A percentile compares a stretch with the other conserved stretches of the same genome.
phyloP scores from a whole-genome alignment of 2,329 filamentous ascomycete species.

The Emmonsiellopsis sp. region DNA sequence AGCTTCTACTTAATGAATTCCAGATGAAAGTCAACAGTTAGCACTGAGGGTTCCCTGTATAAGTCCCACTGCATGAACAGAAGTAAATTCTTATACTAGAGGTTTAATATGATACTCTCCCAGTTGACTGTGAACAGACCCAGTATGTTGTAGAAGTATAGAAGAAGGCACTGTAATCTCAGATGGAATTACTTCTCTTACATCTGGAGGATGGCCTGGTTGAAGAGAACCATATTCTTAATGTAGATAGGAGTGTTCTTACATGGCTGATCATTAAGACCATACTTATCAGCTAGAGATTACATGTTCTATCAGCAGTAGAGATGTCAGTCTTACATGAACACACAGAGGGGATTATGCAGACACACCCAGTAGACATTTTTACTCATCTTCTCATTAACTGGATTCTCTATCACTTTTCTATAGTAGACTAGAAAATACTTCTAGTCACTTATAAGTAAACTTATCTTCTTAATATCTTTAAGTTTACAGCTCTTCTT shows the following conservation, averaged over 20 bases:
- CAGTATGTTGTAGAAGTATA: too few species aligned
- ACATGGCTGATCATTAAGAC: conserved; percentile 11
- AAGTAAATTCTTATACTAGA: conserved; percentile 17
- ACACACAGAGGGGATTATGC: background rate
- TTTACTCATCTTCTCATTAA: conserved; percentile 13
- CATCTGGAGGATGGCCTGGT: conserved; percentile 17
- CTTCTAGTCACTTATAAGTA: conserved; percentile 16
- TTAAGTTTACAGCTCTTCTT: conserved; percentile 8
- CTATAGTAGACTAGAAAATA: conserved; percentile 16
- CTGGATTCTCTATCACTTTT: conserved; percentile 8
- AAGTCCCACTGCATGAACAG: conserved; percentile 15
- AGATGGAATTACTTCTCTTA: conserved; percentile 16
- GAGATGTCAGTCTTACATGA: conserved; percentile 5
- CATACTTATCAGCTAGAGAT: conserved; percentile 12
- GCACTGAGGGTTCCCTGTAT: conserved; percentile 12
- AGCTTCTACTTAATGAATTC: conserved; percentile 17
- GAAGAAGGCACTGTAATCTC: conserved; percentile 15
- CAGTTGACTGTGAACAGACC: conserved; percentile 15
- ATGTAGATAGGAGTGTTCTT: conserved; percentile 16
- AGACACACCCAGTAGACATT: conserved; percentile 11
- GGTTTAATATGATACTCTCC: conserved; percentile 13
- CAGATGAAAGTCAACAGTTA: conserved; percentile 13
- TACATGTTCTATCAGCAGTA: conserved; percentile 11
- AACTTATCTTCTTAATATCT: conserved; percentile 12
- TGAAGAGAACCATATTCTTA: conserved; percentile 16